These are phyloP conservation scores for Tricholoma terreum DNA, from an alignment of 768 basidiomycete genomes.

Conservation along the genomic window DNA sequence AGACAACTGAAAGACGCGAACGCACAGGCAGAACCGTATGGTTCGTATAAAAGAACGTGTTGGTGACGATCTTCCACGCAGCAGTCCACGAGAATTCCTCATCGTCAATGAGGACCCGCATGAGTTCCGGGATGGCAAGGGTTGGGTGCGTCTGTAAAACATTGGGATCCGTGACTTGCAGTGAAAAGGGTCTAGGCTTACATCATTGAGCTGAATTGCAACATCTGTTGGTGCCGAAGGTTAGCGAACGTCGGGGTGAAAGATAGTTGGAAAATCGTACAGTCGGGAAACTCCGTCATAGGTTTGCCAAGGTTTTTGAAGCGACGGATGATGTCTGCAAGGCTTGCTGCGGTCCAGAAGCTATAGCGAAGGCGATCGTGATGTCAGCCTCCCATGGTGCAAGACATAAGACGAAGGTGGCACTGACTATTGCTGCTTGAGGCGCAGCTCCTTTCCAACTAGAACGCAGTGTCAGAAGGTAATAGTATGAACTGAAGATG, in stretches of 20 bases:
- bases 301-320: slow-evolving; percentile 89
- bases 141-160: slow-evolving; percentile 82
- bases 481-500: not conserved
- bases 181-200: slow-evolving; percentile 28
- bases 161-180: not conserved
- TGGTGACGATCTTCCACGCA: slow-evolving; percentile 88
- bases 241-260: not conserved
- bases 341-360: slow-evolving; percentile 88
- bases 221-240: slow-evolving; percentile 46
- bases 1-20: slow-evolving; percentile 10
- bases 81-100: slow-evolving; percentile 80
- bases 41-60: slow-evolving; percentile 95
- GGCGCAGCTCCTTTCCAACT: slow-evolving; percentile 85
- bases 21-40: slow-evolving; percentile 87
- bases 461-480: not conserved
- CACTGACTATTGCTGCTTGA: slow-evolving; percentile 88
- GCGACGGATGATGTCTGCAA: slow-evolving; percentile 86
- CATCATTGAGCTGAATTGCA: slow-evolving; percentile 94
- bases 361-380: slow-evolving; percentile 17
- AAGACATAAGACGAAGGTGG: not conserved
- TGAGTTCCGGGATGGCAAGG: slow-evolving; percentile 90
- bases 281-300: slow-evolving; percentile 79
- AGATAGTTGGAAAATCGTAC: slow-evolving; percentile 37
- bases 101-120: slow-evolving; percentile 90
- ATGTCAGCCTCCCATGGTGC: not conserved